Evolutionary conservation across 116 monocot species (phyloP).

Genomic region (Trichopus zeylanicus): DNA sequence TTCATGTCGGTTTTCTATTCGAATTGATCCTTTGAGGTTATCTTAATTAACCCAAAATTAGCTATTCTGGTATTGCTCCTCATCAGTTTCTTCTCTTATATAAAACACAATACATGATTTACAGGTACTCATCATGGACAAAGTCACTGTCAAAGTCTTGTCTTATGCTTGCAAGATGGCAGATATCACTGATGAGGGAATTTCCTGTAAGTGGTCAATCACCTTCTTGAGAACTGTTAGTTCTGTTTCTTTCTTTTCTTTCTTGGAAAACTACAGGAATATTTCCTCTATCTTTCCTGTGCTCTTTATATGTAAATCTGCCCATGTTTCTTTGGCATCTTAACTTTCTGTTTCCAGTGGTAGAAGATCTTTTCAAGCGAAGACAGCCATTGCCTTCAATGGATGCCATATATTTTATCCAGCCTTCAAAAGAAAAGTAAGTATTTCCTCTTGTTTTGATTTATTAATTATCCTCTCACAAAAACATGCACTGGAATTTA

Average conservation of each 20-base stretch:
- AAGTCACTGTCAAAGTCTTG: conserved; percentile 57
- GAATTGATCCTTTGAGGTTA: no score
- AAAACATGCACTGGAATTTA: background rate
- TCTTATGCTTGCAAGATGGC: conserved; percentile 75
- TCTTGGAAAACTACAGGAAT: background rate
- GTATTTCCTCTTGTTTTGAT: conserved; percentile 1
- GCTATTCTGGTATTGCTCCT: background rate
- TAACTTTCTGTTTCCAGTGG: conserved; percentile 56
- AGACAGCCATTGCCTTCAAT: conserved; percentile 90
- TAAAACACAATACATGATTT: conserved; percentile 3
- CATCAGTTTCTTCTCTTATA: background rate
- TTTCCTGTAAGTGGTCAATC: conserved; percentile 59
- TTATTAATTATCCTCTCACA: background rate
- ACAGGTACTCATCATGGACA: conserved; percentile 75
- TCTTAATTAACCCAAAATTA: background rate
- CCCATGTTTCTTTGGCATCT: background rate
- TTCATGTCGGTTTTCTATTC: no score
- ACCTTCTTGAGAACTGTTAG: background rate
- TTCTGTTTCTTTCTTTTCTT: background rate
- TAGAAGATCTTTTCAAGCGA: conserved; percentile 90
- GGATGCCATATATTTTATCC: conserved; percentile 98
- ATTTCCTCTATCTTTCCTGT: background rate
- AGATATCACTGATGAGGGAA: conserved; percentile 54
- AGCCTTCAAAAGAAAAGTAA: conserved; percentile 97
- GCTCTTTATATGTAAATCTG: background rate